Percentiles rank a stretch among this genome's conserved stretches.
Conservation (phyloP, 2,329 filamentous ascomycete genomes). For the Trematosphaeria pertusa region DNA sequence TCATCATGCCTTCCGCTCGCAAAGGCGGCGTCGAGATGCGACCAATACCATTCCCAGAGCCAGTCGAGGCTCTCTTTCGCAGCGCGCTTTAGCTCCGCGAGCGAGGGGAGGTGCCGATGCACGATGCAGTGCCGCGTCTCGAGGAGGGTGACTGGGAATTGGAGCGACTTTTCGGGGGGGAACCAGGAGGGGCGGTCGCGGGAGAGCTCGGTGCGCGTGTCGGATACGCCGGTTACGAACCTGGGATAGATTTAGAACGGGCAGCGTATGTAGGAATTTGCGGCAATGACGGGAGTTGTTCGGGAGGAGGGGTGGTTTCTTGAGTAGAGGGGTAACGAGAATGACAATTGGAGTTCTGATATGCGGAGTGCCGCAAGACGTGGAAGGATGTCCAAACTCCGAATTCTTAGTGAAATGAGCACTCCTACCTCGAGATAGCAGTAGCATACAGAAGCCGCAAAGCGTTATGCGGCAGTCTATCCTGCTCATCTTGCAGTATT, state of each 20-base stretch:
- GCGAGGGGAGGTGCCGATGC: conserved; percentile 82
- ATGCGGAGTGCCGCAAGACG: neutral
- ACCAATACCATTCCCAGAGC: conserved; percentile 93
- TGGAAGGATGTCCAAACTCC: neutral
- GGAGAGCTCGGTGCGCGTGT: conserved; percentile 59
- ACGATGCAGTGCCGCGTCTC: conserved; percentile 89
- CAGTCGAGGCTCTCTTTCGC: conserved; percentile 75
- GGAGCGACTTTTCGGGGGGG: conserved; percentile 26
- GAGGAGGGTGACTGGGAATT: conserved; percentile 73
- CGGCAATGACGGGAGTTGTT: too few species aligned
- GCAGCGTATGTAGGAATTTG: conserved; percentile 7
- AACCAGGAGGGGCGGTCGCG: conserved; percentile 38
- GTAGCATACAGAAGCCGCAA: conserved; percentile 74
- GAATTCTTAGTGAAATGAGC: too few species aligned
- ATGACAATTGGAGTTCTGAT: neutral
- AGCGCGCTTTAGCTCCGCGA: conserved; percentile 74
- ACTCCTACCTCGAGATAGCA: conserved; percentile 72
- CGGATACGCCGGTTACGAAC: conserved; percentile 81
- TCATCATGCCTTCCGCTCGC: neutral
- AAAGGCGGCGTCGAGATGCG: conserved; percentile 52
- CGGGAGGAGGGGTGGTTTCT: too few species aligned
- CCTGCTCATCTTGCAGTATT: conserved; percentile 66
- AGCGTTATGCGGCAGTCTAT: conserved; percentile 61
- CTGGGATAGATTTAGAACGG: conserved; percentile 47
- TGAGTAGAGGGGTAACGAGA: neutral